Evolutionary conservation across 805 yeast genomes (phyloP).

Genomic region (Wickerhamiella siamensis): DNA sequence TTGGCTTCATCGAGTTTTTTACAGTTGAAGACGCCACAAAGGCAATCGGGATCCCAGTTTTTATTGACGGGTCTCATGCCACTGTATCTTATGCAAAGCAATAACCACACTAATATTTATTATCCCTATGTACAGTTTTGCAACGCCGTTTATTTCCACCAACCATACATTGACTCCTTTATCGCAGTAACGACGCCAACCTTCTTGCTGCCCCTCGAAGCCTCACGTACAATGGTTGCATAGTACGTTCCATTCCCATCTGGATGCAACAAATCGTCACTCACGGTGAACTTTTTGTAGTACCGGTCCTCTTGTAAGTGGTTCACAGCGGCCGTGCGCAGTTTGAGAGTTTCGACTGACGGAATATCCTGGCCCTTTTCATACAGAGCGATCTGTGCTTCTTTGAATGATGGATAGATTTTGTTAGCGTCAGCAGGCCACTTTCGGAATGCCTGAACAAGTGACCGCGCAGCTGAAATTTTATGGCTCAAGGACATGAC

Average conservation of each 20-base stretch:
- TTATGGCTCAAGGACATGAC: slow-evolving; percentile 17
- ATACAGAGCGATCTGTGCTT: slow-evolving; percentile 32
- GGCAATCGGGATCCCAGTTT: slow-evolving; percentile 5
- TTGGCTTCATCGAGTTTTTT: slow-evolving; percentile 71
- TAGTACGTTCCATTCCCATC: slow-evolving; percentile 76
- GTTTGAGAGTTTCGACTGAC: slow-evolving; percentile 15
- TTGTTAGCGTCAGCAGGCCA: slow-evolving; percentile 31
- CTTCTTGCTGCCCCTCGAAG: slow-evolving; percentile 59
- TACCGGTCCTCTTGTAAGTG: slow-evolving; percentile 13
- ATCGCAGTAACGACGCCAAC: slow-evolving; percentile 44
- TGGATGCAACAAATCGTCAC: slow-evolving; percentile 55
- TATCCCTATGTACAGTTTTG: not conserved
- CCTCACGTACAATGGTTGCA: slow-evolving; percentile 51
- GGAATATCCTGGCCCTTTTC: slow-evolving; percentile 18
- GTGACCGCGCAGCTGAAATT: slow-evolving; percentile 14
- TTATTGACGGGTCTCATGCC: not conserved
- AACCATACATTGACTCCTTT: slow-evolving; percentile 62
- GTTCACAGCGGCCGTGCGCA: slow-evolving; percentile 17
- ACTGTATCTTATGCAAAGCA: slow-evolving; percentile 16
- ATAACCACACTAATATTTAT: slow-evolving; percentile 1
- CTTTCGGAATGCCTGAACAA: slow-evolving; percentile 15
- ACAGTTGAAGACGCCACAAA: slow-evolving; percentile 6
- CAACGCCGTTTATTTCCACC: slow-evolving; percentile 19
- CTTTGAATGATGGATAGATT: slow-evolving; percentile 36
- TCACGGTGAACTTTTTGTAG: slow-evolving; percentile 16